Base-by-base conservation (phyloP, 805 yeast genomes). In the Candida golubevii region DNA sequence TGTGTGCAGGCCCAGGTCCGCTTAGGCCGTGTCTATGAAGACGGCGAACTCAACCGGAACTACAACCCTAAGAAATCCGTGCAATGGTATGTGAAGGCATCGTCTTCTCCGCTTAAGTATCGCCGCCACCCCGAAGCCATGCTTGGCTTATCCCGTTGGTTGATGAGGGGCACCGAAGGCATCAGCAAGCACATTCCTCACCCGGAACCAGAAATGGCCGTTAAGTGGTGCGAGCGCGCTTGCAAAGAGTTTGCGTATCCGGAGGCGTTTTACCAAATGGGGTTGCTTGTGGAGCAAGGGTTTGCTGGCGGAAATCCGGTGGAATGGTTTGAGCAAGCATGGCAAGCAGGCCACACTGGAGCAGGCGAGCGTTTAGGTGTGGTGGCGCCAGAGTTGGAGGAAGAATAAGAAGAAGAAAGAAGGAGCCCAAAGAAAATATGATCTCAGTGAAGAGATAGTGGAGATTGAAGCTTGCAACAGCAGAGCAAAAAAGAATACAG, bases 71-170 rank as follows among this genome's bases (percentile, higher is more conserved):
- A 55, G 51, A 71, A 71, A 51, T 70, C 75, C 14, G 64, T 71
- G 36, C 75, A 69, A 45, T 71, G 76, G 76, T 71, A 61, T 48
- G 56, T 68, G 51, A 67, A 65, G 55, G 74, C 75, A 1, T 59
- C 69, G 2, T 59, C 66, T 12, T 66, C 72, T 12, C 72, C 74
- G 15, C 53, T 71, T 26, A 57, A 62, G 12, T 68, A 63, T 57
- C 62, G 58, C 44, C 60, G 74, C 44, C 72, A 68, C 46, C 72
- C 74, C 0, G 75, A 71, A 41, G 75, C 76, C 7, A 69, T 71
- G 72, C 52, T 70, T 40, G 76, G 76, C 0, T 61, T 71, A 48
- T 57, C 67, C 33, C 58, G 75, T 42, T 71, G 76, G 76, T 60
- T 58, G 41, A 50, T 69, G 45, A 51, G 47, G 35, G 75, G 74